Base-by-base conservation (phyloP, 192 early-diverging fungal species). In the Mortierella antarctica region DNA sequence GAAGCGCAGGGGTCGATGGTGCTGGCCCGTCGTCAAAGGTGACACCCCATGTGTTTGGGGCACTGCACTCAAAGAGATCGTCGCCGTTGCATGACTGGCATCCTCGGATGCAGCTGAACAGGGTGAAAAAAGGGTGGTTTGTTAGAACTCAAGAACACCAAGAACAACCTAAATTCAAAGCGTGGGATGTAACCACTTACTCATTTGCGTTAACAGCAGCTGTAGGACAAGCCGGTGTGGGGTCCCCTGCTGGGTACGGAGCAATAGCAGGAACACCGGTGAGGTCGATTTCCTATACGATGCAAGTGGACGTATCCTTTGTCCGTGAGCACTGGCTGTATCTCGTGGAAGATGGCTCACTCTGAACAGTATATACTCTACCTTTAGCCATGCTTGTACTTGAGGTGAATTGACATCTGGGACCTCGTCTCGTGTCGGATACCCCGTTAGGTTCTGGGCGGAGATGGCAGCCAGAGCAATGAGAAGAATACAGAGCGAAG, bases 191-290 rank as follows among this genome's bases (percentile, higher is more conserved):
- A 2, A 8, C 6, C 9, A 50, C 68, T 42, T 70, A 70, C 67
- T 69, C 67, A 40, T 69, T 31, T 31, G 31, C 46, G 1, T n/a
- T 20, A 39, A 49, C 12, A 10, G 59, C 23, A 2, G 44, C 20
- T 5, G 41, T 62, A 7, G 50, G 14, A 23, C 68, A 70, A 15
- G 47, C 39, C 53, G 57, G 68, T 3, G 57, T 82, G 8, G 93
- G 93, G n/a, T 94, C 95, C 31, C 31, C 31, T 31, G 31, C 1
- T 54, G 94, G 93, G 63, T 91, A 94, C 7, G 88, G 84, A 17
- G 96, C 74, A 20, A 95, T 83, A 81, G 93, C 95, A 31, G 85
- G 85, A 17, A 50, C 82, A 8, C 73, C 73, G 9, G 70, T 71
- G 65, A 83, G 77, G 54, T 86, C 74, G 59, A 83, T 82, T 14